Base-by-base conservation (phyloP, 1,139 yeast species). In the Suhomyces panamericanus region DNA sequence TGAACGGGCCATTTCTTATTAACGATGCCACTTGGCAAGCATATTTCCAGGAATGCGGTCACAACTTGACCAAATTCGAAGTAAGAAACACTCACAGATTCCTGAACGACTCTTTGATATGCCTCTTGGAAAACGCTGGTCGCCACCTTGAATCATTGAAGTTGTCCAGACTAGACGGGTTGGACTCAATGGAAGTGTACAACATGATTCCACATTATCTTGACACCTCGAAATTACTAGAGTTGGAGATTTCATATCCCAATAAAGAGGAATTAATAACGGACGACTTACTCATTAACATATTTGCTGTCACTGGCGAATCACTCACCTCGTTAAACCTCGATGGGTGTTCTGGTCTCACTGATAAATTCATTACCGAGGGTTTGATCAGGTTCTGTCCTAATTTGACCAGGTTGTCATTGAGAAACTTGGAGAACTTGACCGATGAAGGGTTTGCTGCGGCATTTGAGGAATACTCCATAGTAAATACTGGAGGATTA, bases 1-100 rank as follows among this genome's bases (percentile, higher is more conserved):
- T 93, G 30, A 90, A 91, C 63, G 99, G 99, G 0, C 90, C 98
- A 0, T 93, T 93, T 58, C 69, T 93, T 52, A 82, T 93, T 38
- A 83, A 85, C 56, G 87, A 85, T 53, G 64, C 64, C 0, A 73
- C 82, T 46, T 93, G 99, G 99, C 80, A 79, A 52, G 76, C 72
- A 12, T 89, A 83, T 53, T 87, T 93, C 56, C 77, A 76, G 41
- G 67, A 63, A 38, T 67, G 74, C 15, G 65, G 65, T 1, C 46
- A 59, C 8, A 56, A 55, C 12, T 52, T 74, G 32, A 47, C 55
- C 2, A 59, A 55, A 48, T 80, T 93, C 53, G 85, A 84, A 53
- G 63, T 93, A 13, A 73, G 83, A 35, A 88, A 89, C 57, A 91
- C 97, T 1, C 96, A 93, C 60, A 71, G 98, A 47, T 84, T 93